Evolutionary conservation across 2,329 filamentous ascomycete species (phyloP).

Genomic region (Ascomycota sp.): DNA sequence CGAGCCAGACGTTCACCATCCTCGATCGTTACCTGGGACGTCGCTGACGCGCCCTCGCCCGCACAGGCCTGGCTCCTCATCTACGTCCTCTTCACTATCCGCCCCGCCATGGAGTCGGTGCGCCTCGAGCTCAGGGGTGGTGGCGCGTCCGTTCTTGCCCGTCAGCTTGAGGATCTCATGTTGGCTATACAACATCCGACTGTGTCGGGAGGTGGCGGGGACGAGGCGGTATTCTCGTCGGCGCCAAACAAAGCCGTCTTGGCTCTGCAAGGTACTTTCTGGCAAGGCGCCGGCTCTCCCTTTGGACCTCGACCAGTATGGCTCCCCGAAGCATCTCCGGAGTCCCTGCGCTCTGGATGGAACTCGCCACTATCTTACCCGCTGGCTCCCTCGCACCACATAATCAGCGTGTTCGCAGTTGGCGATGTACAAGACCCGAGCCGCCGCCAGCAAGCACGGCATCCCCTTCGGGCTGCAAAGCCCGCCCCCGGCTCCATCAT

Average conservation of each 20-base stretch:
- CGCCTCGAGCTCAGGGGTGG: constrained; percentile 22
- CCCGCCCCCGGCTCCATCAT: constrained; percentile 45
- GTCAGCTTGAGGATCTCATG: constrained; percentile 22
- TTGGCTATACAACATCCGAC: constrained; percentile 27
- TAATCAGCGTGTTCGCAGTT: constrained; percentile 15
- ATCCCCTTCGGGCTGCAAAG: constrained; percentile 51
- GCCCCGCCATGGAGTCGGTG: constrained; percentile 24
- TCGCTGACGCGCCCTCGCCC: constrained; percentile 17
- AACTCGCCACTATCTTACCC: constrained; percentile 22
- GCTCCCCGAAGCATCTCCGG: constrained; percentile 24
- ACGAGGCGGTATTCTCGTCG: constrained; percentile 5
- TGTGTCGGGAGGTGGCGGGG: constrained; percentile 8
- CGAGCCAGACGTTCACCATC: constrained; percentile 30
- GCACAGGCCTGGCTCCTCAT: constrained; percentile 30
- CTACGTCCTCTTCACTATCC: constrained; percentile 29
- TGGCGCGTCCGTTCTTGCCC: constrained; percentile 12
- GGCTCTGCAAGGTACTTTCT: constrained; percentile 34
- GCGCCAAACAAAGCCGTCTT: constrained; percentile 14
- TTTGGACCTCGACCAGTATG: constrained; percentile 41
- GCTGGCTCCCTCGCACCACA: constrained; percentile 25
- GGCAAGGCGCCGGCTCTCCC: constrained; percentile 47
- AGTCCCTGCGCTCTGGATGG: constrained; percentile 10
- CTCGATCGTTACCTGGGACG: constrained; percentile 22
- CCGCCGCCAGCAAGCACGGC: constrained; percentile 31
- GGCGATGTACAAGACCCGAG: constrained; percentile 19